Base-by-base conservation (phyloP, 441 rosid genomes). In the Geranium incanum region DNA sequence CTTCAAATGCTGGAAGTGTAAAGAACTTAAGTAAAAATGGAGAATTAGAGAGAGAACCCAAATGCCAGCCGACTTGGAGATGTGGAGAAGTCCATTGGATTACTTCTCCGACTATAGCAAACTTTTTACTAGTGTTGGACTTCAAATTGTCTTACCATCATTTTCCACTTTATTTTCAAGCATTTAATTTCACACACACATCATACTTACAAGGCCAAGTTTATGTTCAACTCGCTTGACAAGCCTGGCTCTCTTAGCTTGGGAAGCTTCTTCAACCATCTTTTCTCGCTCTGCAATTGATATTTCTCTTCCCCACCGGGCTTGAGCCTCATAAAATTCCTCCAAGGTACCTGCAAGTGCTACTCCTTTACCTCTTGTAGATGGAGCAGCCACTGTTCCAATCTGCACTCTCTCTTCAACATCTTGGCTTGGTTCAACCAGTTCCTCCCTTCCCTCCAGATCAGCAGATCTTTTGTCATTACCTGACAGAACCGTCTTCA, bases 301-400 rank as follows among this genome's bases (percentile, higher is more conserved):
- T 77, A 86, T 79, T 37, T 86, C 87, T 80, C 85, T 87, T 59
- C 97, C 97, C 97, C 97, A 95, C 60, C 89, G 86, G 2, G 97
- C 85, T 84, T 92, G 94, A 83, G 96, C 97, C 86, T 95, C 92
- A 77, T 90, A 89, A 84, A 95, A 95, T 82, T 95, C 99, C 9
- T 95, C 95, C 81, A 95, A 82, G 66, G 96, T 88, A 74, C 97
- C 97, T 73, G 92, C 98, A 75, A 80, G 92, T 2, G 85, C 89
- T 73, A 81, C 81, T 65, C 82, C 89, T 75, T 84, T 84, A 59
- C 76, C 84, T 76, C 76, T 85, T 73, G 78, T 81, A 18, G 88
- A 82, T 72, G 84, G 82, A 76, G 76, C 62, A 55, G 62, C 62
- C 3, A 55, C 21, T 55, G 62, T 19, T 16, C 62, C 19, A 55